Evolutionary conservation across 1,139 yeast species (phyloP).

Genomic region (Eremothecium coryli): DNA sequence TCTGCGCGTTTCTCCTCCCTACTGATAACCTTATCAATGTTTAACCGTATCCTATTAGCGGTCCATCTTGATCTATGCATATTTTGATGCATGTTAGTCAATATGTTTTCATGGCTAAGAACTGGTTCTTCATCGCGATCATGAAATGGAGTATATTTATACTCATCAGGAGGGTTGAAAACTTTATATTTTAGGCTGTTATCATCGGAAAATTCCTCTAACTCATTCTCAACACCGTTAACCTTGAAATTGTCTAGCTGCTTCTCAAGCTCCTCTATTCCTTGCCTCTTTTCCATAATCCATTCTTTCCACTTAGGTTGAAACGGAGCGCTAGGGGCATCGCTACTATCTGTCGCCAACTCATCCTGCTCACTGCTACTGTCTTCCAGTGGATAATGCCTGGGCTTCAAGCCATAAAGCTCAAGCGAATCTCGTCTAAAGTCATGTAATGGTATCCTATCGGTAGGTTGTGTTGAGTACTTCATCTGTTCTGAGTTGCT

Average conservation of each 20-base stretch:
- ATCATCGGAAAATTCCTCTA: conserved; percentile 1
- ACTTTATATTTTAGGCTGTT: neutral
- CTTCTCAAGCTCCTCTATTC: conserved; percentile 3
- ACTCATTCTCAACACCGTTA: conserved; percentile 1
- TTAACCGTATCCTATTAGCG: neutral
- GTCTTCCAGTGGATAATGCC: conserved; percentile 1
- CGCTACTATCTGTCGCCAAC: conserved; percentile 2
- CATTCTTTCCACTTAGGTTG: conserved; percentile 4
- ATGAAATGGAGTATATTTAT: neutral
- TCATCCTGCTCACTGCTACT: conserved; percentile 2
- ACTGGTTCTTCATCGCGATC: neutral
- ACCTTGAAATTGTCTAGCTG: conserved; percentile 4
- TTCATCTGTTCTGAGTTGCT: conserved; percentile 3
- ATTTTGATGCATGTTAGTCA: conserved; percentile 1
- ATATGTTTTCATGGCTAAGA: conserved; percentile 1
- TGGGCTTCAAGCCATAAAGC: conserved; percentile 4
- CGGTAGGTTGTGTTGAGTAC: conserved; percentile 4
- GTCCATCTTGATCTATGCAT: conserved; percentile 1
- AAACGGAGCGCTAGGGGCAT: conserved; percentile 1
- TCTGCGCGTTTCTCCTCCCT: conserved; percentile 1
- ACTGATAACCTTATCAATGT: conserved; percentile 1
- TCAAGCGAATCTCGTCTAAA: conserved; percentile 5
- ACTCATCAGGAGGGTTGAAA: conserved; percentile 1
- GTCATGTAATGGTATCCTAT: conserved; percentile 3
- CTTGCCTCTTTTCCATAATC: conserved; percentile 2